Base-by-base conservation (phyloP, 768 basidiomycete species). In the Russula griseocarnosa region DNA sequence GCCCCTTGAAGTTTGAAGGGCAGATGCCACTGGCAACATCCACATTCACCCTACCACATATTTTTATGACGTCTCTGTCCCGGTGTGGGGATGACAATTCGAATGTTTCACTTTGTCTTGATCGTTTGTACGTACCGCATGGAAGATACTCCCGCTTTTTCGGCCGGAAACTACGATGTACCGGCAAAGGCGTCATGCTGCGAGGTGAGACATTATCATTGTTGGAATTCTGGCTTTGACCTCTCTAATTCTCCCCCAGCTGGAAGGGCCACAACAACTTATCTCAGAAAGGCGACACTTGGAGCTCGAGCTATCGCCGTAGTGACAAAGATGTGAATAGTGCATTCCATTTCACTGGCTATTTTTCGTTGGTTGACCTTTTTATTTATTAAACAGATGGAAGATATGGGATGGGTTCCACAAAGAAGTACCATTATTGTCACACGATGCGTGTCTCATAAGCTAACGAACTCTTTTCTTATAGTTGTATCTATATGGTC, bases 401-500 rank as follows among this genome's bases (percentile, higher is more conserved):
- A 65, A 61, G 0, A 65, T 65, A 26, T 65, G 64, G 64, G 64
- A 65, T 24, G 64, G 64, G 9, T 57, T 65, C 42, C 64, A 65
- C 55, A 61, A 65, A 65, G 64, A 65, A 18, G 64, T 65, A 61
- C 32, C 20, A 8, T 7, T 24, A 24, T 30, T 10, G 22, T 18
- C 26, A 28, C 26, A 22, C 26, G 16, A 52, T 36, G 22, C 5
- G 20, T 38, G 32, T 38, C 16, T 52, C 49, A 52, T 38, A 24
- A 47, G 32, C 62, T 55, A 34, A 62, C 16, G 24, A 24, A n/a
- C 34, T 63, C 67, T 36, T 46, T 61, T 42, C 61, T 47, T 62
- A n/a, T 5, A 86, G 85, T 76, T 86, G 28, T 79, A 78, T 11
- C 72, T 86, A 1, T 84, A 82, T 72, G 79, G 80, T 51, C 75